Evolutionary conservation across 2,329 filamentous ascomycete genomes (phyloP).

Genomic region (Rutstroemia sp.): DNA sequence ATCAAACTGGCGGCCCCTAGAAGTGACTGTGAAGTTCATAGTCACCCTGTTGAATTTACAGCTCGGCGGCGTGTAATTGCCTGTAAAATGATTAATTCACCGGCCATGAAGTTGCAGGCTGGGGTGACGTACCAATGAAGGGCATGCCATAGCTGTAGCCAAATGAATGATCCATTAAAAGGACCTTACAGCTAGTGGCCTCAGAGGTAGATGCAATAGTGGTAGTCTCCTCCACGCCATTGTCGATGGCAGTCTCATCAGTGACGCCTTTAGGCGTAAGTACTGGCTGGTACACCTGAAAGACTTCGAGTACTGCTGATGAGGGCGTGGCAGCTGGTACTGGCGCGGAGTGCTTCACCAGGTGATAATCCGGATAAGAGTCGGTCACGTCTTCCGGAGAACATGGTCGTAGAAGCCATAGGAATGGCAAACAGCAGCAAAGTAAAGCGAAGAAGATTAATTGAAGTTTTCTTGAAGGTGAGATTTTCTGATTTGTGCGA

Average conservation of each 20-base stretch:
- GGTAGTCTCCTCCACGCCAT: conserved; percentile 22
- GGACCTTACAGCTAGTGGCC: conserved; percentile 39
- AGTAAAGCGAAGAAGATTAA: neutral
- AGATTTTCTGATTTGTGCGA: neutral
- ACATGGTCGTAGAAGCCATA: conserved; percentile 7
- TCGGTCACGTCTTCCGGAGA: neutral
- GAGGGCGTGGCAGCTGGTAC: conserved; percentile 20
- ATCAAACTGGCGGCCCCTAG: conserved; percentile 67
- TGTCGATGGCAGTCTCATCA: conserved; percentile 29
- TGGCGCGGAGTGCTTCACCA: conserved; percentile 20
- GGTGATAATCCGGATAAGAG: neutral
- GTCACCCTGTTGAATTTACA: conserved; percentile 68
- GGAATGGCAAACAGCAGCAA: conserved; percentile 2
- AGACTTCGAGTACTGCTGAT: conserved; percentile 45
- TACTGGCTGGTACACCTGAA: conserved; percentile 63
- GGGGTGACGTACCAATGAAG: conserved; percentile 52
- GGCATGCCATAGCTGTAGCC: conserved; percentile 65
- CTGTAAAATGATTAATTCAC: conserved; percentile 31
- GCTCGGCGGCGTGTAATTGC: conserved; percentile 55
- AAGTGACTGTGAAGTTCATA: conserved; percentile 69
- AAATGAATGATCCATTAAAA: conserved; percentile 67
- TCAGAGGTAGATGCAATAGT: conserved; percentile 20
- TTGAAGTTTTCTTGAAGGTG: neutral
- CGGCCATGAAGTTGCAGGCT: conserved; percentile 6
- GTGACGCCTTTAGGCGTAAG: conserved; percentile 39